A percentile compares a stretch with the other conserved stretches of the same genome.
Conservation (phyloP, 2,329 filamentous ascomycete species). For the Penicillium sp. region DNA sequence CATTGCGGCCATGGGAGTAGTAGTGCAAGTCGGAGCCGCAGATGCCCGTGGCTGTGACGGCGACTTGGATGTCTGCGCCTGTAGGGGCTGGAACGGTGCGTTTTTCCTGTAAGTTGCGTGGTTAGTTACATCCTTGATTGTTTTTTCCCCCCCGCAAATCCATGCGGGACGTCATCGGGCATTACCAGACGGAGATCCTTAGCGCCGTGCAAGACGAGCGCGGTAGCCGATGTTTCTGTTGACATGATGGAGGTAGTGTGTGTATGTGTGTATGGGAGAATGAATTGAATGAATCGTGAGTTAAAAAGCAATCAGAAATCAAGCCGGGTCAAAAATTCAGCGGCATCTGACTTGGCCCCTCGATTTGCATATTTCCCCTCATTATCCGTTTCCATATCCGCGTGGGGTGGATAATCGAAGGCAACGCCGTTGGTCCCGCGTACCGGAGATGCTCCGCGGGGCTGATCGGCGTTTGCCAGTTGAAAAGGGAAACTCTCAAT, state of each 20-base stretch:
- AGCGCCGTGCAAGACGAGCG: constrained; percentile 62
- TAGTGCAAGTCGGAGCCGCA: constrained; percentile 79
- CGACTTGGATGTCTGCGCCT: constrained; percentile 63
- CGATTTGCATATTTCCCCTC: constrained; percentile 13
- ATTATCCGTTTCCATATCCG: constrained; percentile 11
- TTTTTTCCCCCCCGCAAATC: background rate
- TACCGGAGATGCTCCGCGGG: constrained; percentile 31
- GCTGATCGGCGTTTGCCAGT: constrained; percentile 21
- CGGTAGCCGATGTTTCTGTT: constrained; percentile 35
- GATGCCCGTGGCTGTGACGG: constrained; percentile 68
- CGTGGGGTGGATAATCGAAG: constrained; percentile 13
- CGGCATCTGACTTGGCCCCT: constrained; percentile 15
- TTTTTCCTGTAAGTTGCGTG: constrained; percentile 54
- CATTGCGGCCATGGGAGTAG: constrained; percentile 84
- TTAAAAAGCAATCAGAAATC: constrained; percentile 1
- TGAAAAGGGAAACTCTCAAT: constrained; percentile 20
- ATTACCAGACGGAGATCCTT: constrained; percentile 63
- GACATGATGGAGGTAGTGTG: constrained; percentile 26
- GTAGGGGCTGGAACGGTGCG: constrained; percentile 53
- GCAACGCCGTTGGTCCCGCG: background rate
- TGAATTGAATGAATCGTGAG: background rate
- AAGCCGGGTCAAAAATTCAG: background rate
- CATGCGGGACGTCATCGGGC: constrained; percentile 5
- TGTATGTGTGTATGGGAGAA: background rate
- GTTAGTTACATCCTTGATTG: constrained; percentile 15